Evolutionary conservation across 768 basidiomycete species (phyloP).

Genomic region (Xerocomellus intermedius): DNA sequence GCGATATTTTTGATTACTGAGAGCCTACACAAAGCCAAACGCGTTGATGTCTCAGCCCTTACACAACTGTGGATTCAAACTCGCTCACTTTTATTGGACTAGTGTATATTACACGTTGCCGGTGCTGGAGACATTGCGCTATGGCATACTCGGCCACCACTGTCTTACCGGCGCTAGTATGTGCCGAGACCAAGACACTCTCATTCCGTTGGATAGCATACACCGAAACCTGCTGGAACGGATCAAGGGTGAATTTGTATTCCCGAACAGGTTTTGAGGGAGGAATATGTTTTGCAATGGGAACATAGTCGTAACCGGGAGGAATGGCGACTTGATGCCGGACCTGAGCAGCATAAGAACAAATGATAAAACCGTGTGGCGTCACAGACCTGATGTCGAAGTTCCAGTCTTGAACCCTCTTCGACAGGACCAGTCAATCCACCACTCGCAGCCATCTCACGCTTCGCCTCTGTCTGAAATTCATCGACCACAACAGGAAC

Average conservation of each 20-base stretch:
- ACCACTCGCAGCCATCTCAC: constrained; percentile 86
- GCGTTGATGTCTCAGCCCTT: constrained; percentile 8
- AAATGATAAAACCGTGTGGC: background rate
- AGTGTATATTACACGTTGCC: constrained; percentile 97
- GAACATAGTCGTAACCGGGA: constrained; percentile 84
- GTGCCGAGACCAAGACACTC: constrained; percentile 95
- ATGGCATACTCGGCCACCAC: constrained; percentile 99
- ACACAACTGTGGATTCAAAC: constrained; percentile 11
- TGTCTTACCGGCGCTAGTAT: constrained; percentile 98
- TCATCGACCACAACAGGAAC: constrained; percentile 86
- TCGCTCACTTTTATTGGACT: constrained; percentile 95
- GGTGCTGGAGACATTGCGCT: constrained; percentile 89
- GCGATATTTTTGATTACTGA: constrained; percentile 98
- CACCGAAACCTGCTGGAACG: constrained; percentile 94
- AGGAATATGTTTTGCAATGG: constrained; percentile 89
- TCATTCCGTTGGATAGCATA: constrained; percentile 96
- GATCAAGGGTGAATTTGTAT: constrained; percentile 96
- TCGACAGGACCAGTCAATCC: constrained; percentile 78
- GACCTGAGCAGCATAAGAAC: constrained; percentile 49
- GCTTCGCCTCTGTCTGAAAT: constrained; percentile 90
- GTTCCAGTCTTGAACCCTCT: constrained; percentile 66
- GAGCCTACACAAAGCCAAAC: constrained; percentile 57
- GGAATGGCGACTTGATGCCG: constrained; percentile 97
- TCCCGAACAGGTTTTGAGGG: constrained; percentile 86
- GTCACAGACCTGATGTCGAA: constrained; percentile 65